These are phyloP conservation scores for Crithidia acanthocephali DNA, from an alignment of 208 protist species.

Conservation along the genomic window DNA sequence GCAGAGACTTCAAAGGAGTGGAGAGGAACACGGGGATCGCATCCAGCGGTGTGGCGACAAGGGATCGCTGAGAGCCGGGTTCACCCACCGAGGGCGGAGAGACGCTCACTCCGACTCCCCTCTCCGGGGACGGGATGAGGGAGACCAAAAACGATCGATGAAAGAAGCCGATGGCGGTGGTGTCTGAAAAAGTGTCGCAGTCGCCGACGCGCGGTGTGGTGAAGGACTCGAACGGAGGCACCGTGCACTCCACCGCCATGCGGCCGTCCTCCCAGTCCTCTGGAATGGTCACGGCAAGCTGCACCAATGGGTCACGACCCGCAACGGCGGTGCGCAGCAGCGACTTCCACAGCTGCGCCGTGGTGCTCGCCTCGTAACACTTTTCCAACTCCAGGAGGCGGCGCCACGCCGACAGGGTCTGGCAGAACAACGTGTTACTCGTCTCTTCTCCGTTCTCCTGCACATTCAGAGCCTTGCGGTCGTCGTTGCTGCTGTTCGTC, in stretches of 20 bases:
- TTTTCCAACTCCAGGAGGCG: slow-evolving; percentile 13
- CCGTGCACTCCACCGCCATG: slow-evolving; percentile 5
- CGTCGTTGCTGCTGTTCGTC: not conserved
- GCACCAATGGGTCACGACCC: slow-evolving; percentile 16
- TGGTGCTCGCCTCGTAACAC: slow-evolving; percentile 25
- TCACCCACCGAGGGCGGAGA: not conserved
- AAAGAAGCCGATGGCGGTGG: not conserved
- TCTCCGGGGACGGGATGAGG: not conserved
- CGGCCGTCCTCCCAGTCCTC: slow-evolving; percentile 26
- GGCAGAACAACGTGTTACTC: not conserved
- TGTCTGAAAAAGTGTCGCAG: not conserved
- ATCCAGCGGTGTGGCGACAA: not conserved
- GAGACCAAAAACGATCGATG: slow-evolving; percentile 1
- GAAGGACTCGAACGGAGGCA: not conserved
- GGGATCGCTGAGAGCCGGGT: not conserved
- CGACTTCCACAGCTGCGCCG: slow-evolving; percentile 18
- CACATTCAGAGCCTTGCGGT: not conserved
- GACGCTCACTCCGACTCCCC: not conserved
- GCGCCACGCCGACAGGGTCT: slow-evolving; percentile 17
- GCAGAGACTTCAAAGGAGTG: not conserved
- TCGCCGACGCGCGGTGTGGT: too few relatives aligned
- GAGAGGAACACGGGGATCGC: not conserved
- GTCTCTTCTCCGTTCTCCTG: not conserved
- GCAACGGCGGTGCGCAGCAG: slow-evolving; percentile 1
- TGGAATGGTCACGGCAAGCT: slow-evolving; percentile 3